Percentiles rank a stretch among this genome's conserved stretches.
These are phyloP conservation scores for Globisporangium parvum DNA, from an alignment of 352 stramenopile species.

Conservation along the genomic window DNA sequence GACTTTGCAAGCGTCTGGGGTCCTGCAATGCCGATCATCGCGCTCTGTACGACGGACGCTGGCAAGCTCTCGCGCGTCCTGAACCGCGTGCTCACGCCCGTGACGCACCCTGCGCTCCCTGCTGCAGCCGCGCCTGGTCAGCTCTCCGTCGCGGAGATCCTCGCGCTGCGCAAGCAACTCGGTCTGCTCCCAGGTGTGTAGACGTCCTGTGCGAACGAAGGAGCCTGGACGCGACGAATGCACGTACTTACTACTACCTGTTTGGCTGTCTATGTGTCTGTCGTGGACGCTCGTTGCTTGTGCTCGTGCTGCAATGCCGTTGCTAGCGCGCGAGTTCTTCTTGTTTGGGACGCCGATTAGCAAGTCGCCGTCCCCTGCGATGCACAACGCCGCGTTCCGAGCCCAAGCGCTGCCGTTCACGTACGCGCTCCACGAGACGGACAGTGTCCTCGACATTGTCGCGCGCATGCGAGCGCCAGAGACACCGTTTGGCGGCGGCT, in stretches of 20 bases:
- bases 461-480: slow-evolving; percentile 27
- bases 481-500: slow-evolving; percentile 90
- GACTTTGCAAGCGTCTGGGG: slow-evolving; percentile 44
- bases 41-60: slow-evolving; percentile 89
- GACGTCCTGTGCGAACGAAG: slow-evolving; percentile 11
- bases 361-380: slow-evolving; percentile 94
- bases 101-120: slow-evolving; percentile 92
- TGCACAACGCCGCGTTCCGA: slow-evolving; percentile 95
- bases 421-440: slow-evolving; percentile 87
- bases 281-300: slow-evolving; percentile 16
- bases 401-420: slow-evolving; percentile 82
- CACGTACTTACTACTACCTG: slow-evolving; percentile 4
- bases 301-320: not conserved
- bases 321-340: slow-evolving; percentile 81
- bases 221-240: slow-evolving; percentile 2
- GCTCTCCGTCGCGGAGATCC: slow-evolving; percentile 93
- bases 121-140: slow-evolving; percentile 94
- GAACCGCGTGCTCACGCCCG: slow-evolving; percentile 94
- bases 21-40: slow-evolving; percentile 90
- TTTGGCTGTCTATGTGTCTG: slow-evolving; percentile 12
- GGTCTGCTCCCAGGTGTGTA: slow-evolving; percentile 80
- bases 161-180: slow-evolving; percentile 77
- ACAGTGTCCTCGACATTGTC: slow-evolving; percentile 33
- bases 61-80: slow-evolving; percentile 93
- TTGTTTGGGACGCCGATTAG: slow-evolving; percentile 96